Evolutionary conservation across 306 rosid genomes (phyloP).

Genomic region (Geum urbanum): DNA sequence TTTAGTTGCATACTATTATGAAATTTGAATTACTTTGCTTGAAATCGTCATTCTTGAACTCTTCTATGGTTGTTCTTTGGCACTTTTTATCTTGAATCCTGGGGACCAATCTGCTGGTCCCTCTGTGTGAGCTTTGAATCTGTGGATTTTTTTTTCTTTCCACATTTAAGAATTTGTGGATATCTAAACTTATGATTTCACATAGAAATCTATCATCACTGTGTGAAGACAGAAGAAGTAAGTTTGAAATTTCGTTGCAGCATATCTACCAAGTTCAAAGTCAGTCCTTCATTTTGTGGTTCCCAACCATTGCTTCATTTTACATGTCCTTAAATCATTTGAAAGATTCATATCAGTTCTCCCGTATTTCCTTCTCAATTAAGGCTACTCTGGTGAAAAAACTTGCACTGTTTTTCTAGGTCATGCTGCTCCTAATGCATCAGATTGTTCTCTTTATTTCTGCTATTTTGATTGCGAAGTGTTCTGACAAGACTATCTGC

Average conservation of each 20-base stretch:
- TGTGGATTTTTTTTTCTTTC: background rate
- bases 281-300: too few relatives aligned
- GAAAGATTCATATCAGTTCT: background rate
- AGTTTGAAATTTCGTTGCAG: background rate
- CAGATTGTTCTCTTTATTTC: background rate
- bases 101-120: background rate
- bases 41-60: background rate
- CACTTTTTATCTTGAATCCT: background rate
- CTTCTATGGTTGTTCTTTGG: background rate
- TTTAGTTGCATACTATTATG: background rate
- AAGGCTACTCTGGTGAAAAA: background rate
- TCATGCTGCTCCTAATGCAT: background rate
- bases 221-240: background rate
- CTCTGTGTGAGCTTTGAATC: slow-evolving; percentile 8
- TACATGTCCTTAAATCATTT: background rate
- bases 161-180: too few relatives aligned
- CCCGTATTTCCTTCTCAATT: background rate
- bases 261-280: background rate
- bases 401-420: slow-evolving; percentile 4
- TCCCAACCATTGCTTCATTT: too few relatives aligned
- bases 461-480: background rate
- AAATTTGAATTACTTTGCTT: slow-evolving; percentile 9
- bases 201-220: background rate
- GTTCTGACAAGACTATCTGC: background rate
- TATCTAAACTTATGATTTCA: background rate